Percentiles rank a stretch among this genome's conserved stretches.
These are phyloP conservation scores for Aspergillus awamori DNA, from an alignment of 2,329 filamentous ascomycete genomes.

Conservation along the genomic window DNA sequence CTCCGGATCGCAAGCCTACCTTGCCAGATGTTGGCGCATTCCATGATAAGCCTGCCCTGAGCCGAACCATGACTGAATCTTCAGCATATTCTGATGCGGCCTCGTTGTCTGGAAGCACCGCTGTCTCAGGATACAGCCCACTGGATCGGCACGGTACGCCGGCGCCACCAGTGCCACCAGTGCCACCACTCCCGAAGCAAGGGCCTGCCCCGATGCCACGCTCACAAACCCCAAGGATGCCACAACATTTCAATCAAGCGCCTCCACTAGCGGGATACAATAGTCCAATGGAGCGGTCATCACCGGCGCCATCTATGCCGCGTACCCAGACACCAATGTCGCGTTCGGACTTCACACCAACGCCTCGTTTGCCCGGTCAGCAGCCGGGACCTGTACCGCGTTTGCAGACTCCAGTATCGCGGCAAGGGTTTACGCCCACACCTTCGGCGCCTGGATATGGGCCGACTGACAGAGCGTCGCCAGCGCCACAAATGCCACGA, in stretches of 20 bases:
- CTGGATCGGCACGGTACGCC: conserved; percentile 35
- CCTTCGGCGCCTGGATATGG: neutral
- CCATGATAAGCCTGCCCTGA: conserved; percentile 46
- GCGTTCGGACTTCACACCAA: neutral
- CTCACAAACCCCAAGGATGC: conserved; percentile 9
- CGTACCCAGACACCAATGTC: conserved; percentile 13
- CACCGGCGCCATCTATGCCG: neutral
- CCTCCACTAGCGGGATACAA: neutral
- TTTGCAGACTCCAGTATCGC: conserved; percentile 2
- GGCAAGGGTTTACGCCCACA: neutral
- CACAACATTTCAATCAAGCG: neutral
- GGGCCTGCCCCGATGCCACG: conserved; percentile 31
- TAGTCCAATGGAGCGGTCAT: neutral
- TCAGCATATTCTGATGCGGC: conserved; percentile 57
- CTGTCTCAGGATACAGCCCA: conserved; percentile 39
- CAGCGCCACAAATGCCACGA: conserved; percentile 7
- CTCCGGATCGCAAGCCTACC: conserved; percentile 35
- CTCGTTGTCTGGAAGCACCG: conserved; percentile 46
- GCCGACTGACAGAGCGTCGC: neutral
- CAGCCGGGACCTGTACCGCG: neutral
- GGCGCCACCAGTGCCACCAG: conserved; percentile 27
- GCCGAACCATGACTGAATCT: conserved; percentile 50
- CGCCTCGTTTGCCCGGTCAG: neutral
- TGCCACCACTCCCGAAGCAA: conserved; percentile 34
- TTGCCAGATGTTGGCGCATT: conserved; percentile 44